Conservation (phyloP, 768 basidiomycete genomes). For the Lactifluus piperatus region DNA sequence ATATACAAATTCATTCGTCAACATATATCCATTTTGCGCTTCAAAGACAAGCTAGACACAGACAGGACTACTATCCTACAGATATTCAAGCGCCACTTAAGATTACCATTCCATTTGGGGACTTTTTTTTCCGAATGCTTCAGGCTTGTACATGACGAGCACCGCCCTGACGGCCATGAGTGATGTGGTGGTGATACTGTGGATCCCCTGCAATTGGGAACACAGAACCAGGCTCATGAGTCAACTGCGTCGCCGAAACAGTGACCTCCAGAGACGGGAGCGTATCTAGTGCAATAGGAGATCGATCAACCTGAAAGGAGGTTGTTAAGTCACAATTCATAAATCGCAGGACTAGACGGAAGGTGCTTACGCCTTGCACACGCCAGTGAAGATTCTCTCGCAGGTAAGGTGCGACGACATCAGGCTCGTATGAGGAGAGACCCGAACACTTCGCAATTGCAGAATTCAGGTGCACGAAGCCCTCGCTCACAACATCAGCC, state of each 20-base stretch:
- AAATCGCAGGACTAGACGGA: not conserved
- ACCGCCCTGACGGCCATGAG: slow-evolving; percentile 11
- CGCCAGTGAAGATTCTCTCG: slow-evolving; percentile 35
- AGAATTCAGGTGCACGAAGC: slow-evolving; percentile 38
- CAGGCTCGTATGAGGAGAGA: slow-evolving; percentile 30
- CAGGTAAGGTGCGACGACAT: slow-evolving; percentile 35
- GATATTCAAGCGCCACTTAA: not conserved
- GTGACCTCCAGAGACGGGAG: slow-evolving; percentile 16
- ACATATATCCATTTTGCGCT: not conserved
- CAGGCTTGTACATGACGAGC: not conserved
- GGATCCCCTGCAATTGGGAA: slow-evolving; percentile 7
- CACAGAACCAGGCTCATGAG: not conserved
- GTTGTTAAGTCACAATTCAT: not conserved
- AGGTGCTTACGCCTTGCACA: slow-evolving; percentile 30
- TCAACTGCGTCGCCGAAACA: slow-evolving; percentile 1
- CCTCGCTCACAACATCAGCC: slow-evolving; percentile 28
- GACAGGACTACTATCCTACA: not conserved
- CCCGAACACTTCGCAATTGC: slow-evolving; percentile 25
- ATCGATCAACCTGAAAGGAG: slow-evolving; percentile 1
- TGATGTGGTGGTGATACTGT: slow-evolving; percentile 11
- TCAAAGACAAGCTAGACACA: not conserved
- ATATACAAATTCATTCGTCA: no score
- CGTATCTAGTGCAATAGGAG: not conserved
- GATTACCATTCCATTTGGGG: not conserved
- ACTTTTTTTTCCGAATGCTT: not conserved